phyloP scores from a whole-genome alignment of 208 protist genomes.

The Leishmania guyanensis region DNA sequence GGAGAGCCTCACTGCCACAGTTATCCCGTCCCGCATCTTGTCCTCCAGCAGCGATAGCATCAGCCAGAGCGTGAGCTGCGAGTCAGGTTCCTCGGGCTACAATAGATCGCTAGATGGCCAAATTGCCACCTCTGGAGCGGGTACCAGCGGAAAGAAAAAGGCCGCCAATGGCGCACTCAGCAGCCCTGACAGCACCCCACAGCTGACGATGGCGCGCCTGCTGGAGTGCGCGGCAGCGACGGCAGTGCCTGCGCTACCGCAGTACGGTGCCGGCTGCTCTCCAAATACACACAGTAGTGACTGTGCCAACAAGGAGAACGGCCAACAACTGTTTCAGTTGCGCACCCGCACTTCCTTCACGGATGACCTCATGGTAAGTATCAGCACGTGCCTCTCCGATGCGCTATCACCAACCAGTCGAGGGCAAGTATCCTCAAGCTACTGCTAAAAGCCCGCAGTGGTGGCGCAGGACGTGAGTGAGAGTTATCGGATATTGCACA shows the following conservation, averaged over 20 bases:
- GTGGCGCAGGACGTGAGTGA: not conserved
- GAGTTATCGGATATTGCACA: not conserved
- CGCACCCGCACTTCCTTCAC: constrained; percentile 23
- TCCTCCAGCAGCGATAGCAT: constrained; percentile 10
- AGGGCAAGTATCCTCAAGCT: constrained; percentile 9
- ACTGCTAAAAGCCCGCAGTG: not conserved
- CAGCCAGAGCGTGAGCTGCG: not conserved
- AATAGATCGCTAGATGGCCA: not conserved
- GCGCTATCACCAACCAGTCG: constrained; percentile 11
- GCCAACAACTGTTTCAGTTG: not conserved
- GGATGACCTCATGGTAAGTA: constrained; percentile 32
- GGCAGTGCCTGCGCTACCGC: constrained; percentile 8
- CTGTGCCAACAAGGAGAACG: constrained; percentile 21
- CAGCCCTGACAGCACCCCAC: not conserved
- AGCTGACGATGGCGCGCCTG: constrained; percentile 25
- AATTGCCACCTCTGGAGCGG: too few species aligned
- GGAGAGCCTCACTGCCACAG: not conserved
- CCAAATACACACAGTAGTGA: not conserved
- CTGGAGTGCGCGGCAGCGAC: constrained; percentile 20
- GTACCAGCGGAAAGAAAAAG: not conserved
- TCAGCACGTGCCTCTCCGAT: constrained; percentile 25
- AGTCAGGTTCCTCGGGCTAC: not conserved
- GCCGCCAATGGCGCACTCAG: not conserved
- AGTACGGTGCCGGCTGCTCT: not conserved
- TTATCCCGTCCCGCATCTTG: constrained; percentile 7